Evolutionary conservation across 768 basidiomycete species (phyloP), one percentile per base, ranked within the genome.

Genomic region (Lanmaoa rubissima): DNA sequence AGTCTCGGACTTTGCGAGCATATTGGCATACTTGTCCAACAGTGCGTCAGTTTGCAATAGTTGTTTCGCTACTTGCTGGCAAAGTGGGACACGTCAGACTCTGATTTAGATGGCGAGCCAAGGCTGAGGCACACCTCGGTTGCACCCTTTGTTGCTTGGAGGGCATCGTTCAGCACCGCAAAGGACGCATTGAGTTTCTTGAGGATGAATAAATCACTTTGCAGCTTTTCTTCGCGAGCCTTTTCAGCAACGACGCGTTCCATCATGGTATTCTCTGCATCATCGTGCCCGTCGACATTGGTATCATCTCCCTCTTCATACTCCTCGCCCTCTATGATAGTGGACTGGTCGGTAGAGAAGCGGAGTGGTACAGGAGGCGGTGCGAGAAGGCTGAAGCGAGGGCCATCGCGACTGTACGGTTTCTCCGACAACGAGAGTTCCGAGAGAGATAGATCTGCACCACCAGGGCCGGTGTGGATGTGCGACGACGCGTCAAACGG

Each of bases 131-230:
- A 48, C 58, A 89, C 90, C 75, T 90, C 83, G 54, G 87, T 90
- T n/a, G 83, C 83, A 32, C 83, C 80, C 60, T 82, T 82, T 3
- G 85, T 80, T 51, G 82, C 82, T 34, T 76, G 75, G 55, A 92
- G 70, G 10, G 88, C 86, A 28, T 88, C 85, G 57, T 85, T 86
- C 65, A 88, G 87, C 45, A 78, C 63, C 14, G 85, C 79, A 59
- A 92, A 87, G 5, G 87, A 79, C 13, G 82, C 71, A 63, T 92
- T 92, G 17, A 92, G 70, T 67, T 89, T 89, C 68, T 76, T 84
- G 61, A 92, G 74, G 55, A 89, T 78, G 66, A 87, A 84, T 13
- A 90, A 66, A 70, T 92, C 90, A 62, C 81, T 83, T 60, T 86
- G 85, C 35, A 92, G 73, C 67, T 86, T 89, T 55, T 91, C 90